Evolutionary conservation across 2,329 filamentous ascomycete genomes (phyloP).

Genomic region (Arthrobotrys conoides): DNA sequence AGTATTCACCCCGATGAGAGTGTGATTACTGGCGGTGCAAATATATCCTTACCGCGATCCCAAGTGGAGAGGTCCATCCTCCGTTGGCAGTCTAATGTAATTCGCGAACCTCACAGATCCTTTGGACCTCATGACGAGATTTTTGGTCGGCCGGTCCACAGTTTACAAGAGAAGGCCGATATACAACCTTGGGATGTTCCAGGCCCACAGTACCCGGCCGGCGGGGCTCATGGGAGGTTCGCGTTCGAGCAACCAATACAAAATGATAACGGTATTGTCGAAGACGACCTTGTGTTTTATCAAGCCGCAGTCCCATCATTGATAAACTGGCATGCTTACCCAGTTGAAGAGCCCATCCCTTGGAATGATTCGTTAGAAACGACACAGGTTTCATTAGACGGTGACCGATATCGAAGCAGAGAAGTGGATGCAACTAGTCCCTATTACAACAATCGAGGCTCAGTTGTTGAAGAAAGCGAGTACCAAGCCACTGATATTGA

Average conservation of each 20-base stretch:
- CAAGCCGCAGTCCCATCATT: background rate
- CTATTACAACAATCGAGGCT: constrained; percentile 30
- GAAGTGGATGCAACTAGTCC: background rate
- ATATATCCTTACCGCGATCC: background rate
- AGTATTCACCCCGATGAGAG: background rate
- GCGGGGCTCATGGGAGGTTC: background rate
- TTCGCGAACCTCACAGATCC: background rate
- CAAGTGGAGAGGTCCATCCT: constrained; percentile 4
- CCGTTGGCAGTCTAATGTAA: constrained; percentile 1
- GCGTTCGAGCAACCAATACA: background rate
- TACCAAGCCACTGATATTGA: background rate
- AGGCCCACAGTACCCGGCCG: background rate
- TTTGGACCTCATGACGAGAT: background rate
- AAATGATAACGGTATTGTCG: background rate
- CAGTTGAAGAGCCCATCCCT: too few relatives aligned
- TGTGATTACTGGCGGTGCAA: background rate
- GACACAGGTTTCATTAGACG: background rate
- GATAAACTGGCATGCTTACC: background rate
- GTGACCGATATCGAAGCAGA: too few relatives aligned
- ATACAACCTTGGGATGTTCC: background rate
- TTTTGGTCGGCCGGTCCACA: background rate
- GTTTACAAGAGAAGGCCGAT: background rate
- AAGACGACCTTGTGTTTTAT: background rate
- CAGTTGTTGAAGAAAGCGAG: background rate
- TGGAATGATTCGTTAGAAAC: background rate